Evolutionary conservation across 257 asterid genomes (phyloP).

Genomic region (Plantago ovata): DNA sequence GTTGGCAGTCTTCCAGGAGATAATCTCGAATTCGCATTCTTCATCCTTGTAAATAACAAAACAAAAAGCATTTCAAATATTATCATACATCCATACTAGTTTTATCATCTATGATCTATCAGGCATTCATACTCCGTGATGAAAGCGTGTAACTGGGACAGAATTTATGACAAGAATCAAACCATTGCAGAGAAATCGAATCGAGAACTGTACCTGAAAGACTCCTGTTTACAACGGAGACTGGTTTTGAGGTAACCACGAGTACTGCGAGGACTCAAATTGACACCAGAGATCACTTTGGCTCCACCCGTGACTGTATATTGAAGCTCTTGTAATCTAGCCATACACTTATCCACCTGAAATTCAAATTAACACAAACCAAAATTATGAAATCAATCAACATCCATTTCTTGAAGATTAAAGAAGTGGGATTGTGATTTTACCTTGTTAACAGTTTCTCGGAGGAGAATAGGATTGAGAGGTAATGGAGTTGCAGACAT

Average conservation of each 20-base stretch:
- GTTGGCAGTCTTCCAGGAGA: slow-evolving; percentile 72
- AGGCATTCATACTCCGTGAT: no score
- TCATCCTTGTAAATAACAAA: slow-evolving; percentile 42
- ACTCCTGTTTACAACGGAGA: slow-evolving; percentile 63
- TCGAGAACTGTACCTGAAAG: slow-evolving; percentile 38
- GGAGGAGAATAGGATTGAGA: slow-evolving; percentile 60
- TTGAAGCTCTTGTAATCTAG: slow-evolving; percentile 89
- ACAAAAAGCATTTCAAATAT: not conserved
- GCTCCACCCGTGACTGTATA: slow-evolving; percentile 59
- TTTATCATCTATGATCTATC: no score
- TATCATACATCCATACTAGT: not conserved
- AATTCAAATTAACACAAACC: not conserved
- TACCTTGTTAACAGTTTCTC: slow-evolving; percentile 76
- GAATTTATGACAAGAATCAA: no score
- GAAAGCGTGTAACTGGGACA: no score
- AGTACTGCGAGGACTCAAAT: slow-evolving; percentile 62
- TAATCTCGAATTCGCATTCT: slow-evolving; percentile 39
- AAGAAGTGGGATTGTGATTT: not conserved
- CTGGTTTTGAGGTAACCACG: slow-evolving; percentile 46
- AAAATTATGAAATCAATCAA: not conserved
- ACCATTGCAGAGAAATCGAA: not conserved
- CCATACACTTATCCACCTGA: slow-evolving; percentile 69
- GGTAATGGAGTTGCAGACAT: slow-evolving; percentile 41
- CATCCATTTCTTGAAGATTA: not conserved
- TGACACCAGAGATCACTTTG: slow-evolving; percentile 50